phyloP scores from a whole-genome alignment of 768 basidiomycete genomes.

The Mycena polygramma region DNA sequence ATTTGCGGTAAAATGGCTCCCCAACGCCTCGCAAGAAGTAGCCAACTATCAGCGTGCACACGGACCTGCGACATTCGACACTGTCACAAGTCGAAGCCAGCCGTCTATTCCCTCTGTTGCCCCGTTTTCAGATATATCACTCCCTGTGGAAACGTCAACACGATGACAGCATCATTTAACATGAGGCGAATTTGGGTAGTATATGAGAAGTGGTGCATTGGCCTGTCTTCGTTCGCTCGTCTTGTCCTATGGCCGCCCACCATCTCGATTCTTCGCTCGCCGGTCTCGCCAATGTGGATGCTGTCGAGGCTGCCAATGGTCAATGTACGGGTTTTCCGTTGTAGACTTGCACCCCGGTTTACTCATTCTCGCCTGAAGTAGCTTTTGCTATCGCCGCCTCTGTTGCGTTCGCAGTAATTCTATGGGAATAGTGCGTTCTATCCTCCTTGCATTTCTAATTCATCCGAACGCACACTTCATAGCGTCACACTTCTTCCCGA shows the following conservation, averaged over 20 bases:
- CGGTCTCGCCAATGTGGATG: not conserved
- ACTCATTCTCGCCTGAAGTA: not conserved
- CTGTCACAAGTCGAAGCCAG: not conserved
- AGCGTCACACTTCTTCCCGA: constrained; percentile 24
- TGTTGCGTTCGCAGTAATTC: constrained; percentile 25
- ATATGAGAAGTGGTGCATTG: not conserved
- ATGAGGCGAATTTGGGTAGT: not conserved
- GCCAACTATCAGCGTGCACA: constrained; percentile 16
- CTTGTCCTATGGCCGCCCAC: not conserved
- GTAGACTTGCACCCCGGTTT: too few species aligned
- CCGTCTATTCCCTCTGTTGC: not conserved
- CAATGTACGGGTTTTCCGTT: not conserved
- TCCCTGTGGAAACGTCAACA: not conserved
- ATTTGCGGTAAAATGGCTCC: too few species aligned
- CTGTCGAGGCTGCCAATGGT: not conserved
- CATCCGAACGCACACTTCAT: not conserved
- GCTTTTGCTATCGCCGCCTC: constrained; percentile 20
- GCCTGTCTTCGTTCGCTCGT: not conserved
- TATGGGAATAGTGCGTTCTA: constrained; percentile 26
- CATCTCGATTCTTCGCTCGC: not conserved
- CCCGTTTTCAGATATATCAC: not conserved
- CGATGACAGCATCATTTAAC: not conserved
- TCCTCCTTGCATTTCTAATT: too few species aligned
- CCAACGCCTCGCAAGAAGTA: not conserved
- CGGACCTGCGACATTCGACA: constrained; percentile 9